Base-by-base conservation (phyloP, 164 flowering plant species). In the Magnolia kwangsiensis region DNA sequence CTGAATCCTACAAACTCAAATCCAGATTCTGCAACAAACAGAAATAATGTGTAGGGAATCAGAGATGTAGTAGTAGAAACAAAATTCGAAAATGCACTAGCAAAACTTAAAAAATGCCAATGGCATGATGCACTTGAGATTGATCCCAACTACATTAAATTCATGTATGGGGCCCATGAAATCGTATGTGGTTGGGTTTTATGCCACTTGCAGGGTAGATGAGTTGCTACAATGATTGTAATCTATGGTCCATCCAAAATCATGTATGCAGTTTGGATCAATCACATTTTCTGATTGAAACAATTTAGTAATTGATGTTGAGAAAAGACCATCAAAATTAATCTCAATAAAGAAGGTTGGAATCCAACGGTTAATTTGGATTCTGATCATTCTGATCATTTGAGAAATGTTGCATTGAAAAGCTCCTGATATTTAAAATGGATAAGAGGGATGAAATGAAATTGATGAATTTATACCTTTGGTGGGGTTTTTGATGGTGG, bases 401-500 rank as follows among this genome's bases (percentile, higher is more conserved):
- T 37, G 45, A 37, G 45, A 37, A 37, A 37, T 37, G 45, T 37
- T 4, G 45, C 45, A 37, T 37, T 37, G 45, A 37, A 37, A 37
- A 37, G 45, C 45, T 37, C 45, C 7, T 37, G 45, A 37, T 3
- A 37, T 59, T 59, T 7, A 13, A 59, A 55, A 55, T 55, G 61
- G 61, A 55, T 9, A 16, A 70, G 19, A 49, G 72, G 20, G 18
- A 19, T 8, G 58, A 70, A 50, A 70, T 7, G 8, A 18, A 50
- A 21, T 29, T 68, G 23, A 16, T 45, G 8, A 20, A 7, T 49
- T 19, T 49, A 70, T 49, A 70, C 89, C 89, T 85, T 87, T 7
- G 86, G 67, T 24, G 77, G 88, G 79, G 81, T 86, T 55, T 7
- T 59, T 21, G 84, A 69, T 0, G 91, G 92, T 0, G 90, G 89